Evolutionary conservation across 179 eudicot species (phyloP).

Genomic region (Patellifolia procumbens): DNA sequence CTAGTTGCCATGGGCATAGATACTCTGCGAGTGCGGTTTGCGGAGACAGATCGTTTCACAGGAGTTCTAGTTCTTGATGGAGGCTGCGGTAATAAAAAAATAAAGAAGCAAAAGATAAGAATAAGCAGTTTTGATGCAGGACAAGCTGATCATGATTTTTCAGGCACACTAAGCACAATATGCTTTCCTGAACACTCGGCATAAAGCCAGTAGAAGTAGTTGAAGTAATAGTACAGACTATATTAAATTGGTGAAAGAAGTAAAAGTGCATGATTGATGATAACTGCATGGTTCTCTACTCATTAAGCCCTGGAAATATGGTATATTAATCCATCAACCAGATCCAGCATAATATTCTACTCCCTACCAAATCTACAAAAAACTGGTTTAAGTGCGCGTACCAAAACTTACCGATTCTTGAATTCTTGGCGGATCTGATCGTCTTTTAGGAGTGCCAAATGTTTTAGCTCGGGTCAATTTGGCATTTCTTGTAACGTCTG

Average conservation of each 20-base stretch:
- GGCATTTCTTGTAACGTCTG: constrained; percentile 42
- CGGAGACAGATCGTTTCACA: constrained; percentile 45
- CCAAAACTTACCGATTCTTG: constrained; percentile 39
- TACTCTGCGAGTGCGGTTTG: constrained; percentile 61
- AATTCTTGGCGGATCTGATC: constrained; percentile 42
- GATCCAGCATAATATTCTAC: background rate
- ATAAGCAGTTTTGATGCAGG: background rate
- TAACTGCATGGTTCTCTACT: background rate
- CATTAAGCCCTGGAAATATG: constrained; percentile 2
- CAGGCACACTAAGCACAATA: background rate
- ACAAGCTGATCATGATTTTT: background rate
- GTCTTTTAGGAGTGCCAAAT: constrained; percentile 59
- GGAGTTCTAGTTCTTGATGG: constrained; percentile 59
- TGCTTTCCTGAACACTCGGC: background rate
- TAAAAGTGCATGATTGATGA: background rate
- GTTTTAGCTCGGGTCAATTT: constrained; percentile 49
- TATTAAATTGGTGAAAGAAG: background rate
- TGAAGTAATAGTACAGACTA: background rate
- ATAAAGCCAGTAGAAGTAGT: background rate
- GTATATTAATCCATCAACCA: background rate
- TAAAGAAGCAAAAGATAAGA: background rate
- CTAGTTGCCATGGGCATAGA: constrained; percentile 61
- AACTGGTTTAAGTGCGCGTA: background rate
- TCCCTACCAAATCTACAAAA: constrained; percentile 5
- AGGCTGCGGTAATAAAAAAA: constrained; percentile 48